Percentiles rank a stretch among this genome's conserved stretches.
These are phyloP conservation scores for Ustulina deusta DNA, from an alignment of 2,329 filamentous ascomycete species.

Conservation along the genomic window DNA sequence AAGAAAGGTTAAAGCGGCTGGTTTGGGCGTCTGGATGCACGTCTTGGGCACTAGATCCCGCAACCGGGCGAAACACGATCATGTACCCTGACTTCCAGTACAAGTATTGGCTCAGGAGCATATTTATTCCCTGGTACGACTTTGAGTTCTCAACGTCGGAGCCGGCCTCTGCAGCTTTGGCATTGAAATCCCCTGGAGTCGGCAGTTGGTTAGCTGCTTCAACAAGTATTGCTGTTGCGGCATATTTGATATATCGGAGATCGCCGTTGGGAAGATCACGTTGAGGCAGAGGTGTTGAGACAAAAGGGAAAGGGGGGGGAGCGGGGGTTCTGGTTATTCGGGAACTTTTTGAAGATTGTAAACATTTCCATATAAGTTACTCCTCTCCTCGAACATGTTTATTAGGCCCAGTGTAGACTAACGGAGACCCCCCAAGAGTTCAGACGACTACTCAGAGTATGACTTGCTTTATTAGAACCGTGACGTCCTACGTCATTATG, in stretches of 20 bases:
- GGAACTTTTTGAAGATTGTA: background rate
- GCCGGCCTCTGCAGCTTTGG: background rate
- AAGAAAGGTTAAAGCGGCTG: slow-evolving; percentile 20
- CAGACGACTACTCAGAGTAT: background rate
- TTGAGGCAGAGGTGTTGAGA: background rate
- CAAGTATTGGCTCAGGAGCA: slow-evolving; percentile 34
- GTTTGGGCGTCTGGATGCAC: slow-evolving; percentile 32
- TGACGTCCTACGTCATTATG: background rate
- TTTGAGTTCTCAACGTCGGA: slow-evolving; percentile 31
- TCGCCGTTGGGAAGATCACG: background rate
- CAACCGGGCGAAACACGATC: slow-evolving; percentile 22
- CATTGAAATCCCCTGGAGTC: slow-evolving; percentile 3
- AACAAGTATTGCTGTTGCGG: slow-evolving; percentile 16
- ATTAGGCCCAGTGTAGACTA: background rate
- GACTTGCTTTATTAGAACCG: no score
- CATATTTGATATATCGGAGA: slow-evolving; percentile 4
- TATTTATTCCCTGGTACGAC: slow-evolving; percentile 30
- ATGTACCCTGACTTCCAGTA: slow-evolving; percentile 38
- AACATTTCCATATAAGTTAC: background rate
- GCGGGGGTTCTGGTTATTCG: background rate
- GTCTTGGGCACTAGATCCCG: slow-evolving; percentile 29
- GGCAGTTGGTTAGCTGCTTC: slow-evolving; percentile 23
- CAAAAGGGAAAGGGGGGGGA: no score
- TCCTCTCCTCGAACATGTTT: background rate
- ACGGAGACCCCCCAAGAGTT: background rate